These are phyloP conservation scores for Lecanicillium sp. DNA, from an alignment of 2,329 filamentous ascomycete genomes.

Conservation along the genomic window DNA sequence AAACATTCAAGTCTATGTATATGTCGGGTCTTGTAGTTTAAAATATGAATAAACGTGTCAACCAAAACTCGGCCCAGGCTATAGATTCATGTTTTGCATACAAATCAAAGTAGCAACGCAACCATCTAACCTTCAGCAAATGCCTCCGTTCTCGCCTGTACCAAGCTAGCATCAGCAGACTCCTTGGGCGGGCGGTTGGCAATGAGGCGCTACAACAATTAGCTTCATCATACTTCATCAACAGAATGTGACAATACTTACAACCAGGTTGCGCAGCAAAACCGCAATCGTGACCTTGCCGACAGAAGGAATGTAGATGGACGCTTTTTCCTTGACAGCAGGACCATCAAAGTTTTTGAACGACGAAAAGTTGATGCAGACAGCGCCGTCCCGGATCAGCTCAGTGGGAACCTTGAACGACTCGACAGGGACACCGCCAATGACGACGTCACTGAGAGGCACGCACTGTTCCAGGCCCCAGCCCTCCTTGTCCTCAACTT, in stretches of 20 bases:
- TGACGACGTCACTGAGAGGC: constrained; percentile 86
- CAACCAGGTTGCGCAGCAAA: constrained; percentile 78
- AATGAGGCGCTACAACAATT: constrained; percentile 36
- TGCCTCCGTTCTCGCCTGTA: constrained; percentile 32
- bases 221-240: constrained; percentile 12
- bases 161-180: constrained; percentile 21
- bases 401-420: constrained; percentile 83
- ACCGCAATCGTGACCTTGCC: constrained; percentile 97
- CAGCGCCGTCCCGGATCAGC: constrained; percentile 76
- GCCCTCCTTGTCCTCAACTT: constrained; percentile 74
- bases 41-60: no score
- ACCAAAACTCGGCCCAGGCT: no score
- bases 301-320: constrained; percentile 93
- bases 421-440: constrained; percentile 83
- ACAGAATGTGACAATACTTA: constrained; percentile 39
- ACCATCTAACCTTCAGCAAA: constrained; percentile 28
- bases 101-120: no score
- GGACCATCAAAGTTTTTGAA: constrained; percentile 84
- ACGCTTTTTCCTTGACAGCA: constrained; percentile 88
- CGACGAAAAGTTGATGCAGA: constrained; percentile 98
- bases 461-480: constrained; percentile 75
- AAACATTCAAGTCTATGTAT: no score
- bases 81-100: no score
- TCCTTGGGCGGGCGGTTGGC: constrained; percentile 37
- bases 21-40: no score